Conservation (phyloP, 163 green algal genomes). For the Scenedesmus sp. region DNA sequence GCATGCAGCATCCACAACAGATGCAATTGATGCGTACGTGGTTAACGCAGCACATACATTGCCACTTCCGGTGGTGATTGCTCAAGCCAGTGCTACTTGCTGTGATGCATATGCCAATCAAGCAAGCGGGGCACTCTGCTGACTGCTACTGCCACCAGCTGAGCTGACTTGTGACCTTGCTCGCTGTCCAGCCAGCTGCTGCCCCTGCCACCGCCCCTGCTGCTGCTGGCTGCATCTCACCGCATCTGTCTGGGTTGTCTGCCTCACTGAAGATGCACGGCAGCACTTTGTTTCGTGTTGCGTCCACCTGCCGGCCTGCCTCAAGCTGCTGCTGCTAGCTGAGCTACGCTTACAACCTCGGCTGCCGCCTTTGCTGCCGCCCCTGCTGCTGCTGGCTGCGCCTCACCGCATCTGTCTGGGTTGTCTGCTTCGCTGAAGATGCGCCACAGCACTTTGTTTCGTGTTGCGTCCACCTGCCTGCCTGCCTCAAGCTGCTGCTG, state of each 20-base stretch:
- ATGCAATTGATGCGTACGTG: not conserved
- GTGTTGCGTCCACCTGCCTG: not conserved
- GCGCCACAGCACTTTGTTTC: not conserved
- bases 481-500: not conserved
- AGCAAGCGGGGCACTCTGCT: no score
- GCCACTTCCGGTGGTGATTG: no score
- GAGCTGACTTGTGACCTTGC: no score
- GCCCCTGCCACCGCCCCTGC: not conserved
- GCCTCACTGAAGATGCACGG: constrained; percentile 19
- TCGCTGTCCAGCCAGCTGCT: not conserved
- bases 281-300: not conserved
- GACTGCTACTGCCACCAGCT: no score
- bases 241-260: constrained; percentile 46
- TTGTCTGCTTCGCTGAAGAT: constrained; percentile 42
- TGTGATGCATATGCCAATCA: no score
- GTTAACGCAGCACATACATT: no score
- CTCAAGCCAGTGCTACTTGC: no score
- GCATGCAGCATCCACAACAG: not conserved
- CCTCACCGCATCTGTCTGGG: constrained; percentile 42
- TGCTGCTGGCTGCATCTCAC: not conserved
- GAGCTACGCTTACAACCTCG: no score
- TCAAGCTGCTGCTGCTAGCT: constrained; percentile 17
- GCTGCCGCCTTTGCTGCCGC: not conserved
- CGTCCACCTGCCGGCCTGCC: not conserved
- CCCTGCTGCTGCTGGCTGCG: not conserved